Evolutionary conservation across 2,329 filamentous ascomycete species (phyloP), one percentile per base, ranked within the genome.

Genomic region (Ophiostoma ulmi): DNA sequence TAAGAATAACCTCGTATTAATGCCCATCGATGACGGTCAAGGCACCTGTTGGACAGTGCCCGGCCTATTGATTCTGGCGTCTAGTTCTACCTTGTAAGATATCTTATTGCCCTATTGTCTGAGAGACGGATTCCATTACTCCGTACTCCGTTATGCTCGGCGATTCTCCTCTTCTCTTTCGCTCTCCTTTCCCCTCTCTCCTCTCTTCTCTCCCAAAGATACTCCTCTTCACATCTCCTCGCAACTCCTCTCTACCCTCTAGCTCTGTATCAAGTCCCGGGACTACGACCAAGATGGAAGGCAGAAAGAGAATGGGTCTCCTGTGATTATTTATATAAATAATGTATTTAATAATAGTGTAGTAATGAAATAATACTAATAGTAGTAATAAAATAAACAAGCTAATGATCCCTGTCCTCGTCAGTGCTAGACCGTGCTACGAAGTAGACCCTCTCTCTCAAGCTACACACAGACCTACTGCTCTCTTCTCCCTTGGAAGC

Each of bases 221-320:
- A 58, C 52, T 58, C 52, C 20, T 58, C 52, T 58, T 14, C 10
- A 58, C n/a, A 48, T 20, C 44, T 48, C 52, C 52, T 55, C 55
- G 22, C 58, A 4, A 14, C 31, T 64, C 14, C 11, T 38, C 31
- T n/a, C 61, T 26, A 10, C n/a, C 22, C 58, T 31, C 26, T 61
- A 61, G 55, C 52, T 61, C 26, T 61, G 58, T 65, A 38, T 61
- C 71, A 70, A 70, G 36, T 67, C 58, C 71, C 68, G 71, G 61
- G 44, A 63, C 70, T 71, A 71, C 67, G 58, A 55, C 70, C 63
- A 69, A 70, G 38, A 67, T 39, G 67, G 70, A 71, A 69, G 70
- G 67, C 68, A 48, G 70, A 67, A 67, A 65, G 17, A 22, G 36
- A 61, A 22, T 41, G 36, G 63, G 63, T 39, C 35, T 36, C 11